Conservation (phyloP, 371 early-diverging fungal genomes). For the Mucor saturninus region DNA sequence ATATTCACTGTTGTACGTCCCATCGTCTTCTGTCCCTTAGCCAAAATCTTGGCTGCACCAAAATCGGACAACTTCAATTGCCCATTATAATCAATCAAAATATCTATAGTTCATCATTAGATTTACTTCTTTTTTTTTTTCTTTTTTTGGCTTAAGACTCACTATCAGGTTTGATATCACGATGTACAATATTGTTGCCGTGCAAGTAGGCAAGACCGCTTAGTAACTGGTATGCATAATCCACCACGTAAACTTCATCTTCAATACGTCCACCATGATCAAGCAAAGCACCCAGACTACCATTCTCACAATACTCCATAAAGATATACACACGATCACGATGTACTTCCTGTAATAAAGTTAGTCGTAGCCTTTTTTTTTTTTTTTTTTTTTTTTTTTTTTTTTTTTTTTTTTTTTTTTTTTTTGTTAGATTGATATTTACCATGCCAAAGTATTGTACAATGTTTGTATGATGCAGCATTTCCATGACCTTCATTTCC, state of each 20-base stretch:
- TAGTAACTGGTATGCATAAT: conserved; percentile 85
- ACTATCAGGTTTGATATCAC: conserved; percentile 92
- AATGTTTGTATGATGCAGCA: conserved; percentile 89
- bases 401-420: too few species aligned
- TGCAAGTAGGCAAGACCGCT: conserved; percentile 93
- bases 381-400: too few species aligned
- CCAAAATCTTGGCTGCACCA: conserved; percentile 87
- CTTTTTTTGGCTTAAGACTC: conserved; percentile 33
- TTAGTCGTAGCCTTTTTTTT: too few species aligned
- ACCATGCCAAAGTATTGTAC: conserved; percentile 87
- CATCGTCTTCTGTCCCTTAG: conserved; percentile 78
- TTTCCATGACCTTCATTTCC: conserved; percentile 91
- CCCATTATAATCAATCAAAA: conserved; percentile 79
- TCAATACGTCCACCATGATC: conserved; percentile 82
- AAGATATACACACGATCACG: conserved; percentile 91
- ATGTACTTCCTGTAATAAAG: conserved; percentile 68
- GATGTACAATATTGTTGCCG: conserved; percentile 84
- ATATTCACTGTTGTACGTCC: conserved; percentile 64
- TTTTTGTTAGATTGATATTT: conserved; percentile 2
- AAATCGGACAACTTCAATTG: conserved; percentile 89
- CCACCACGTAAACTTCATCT: conserved; percentile 74
- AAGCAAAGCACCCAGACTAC: conserved; percentile 78
- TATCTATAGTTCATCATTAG: conserved; percentile 48
- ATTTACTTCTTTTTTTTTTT: background rate
- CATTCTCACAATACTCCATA: conserved; percentile 93